Percentiles rank a stretch among this genome's conserved stretches.
Evolutionary conservation across 768 basidiomycete species (phyloP).

Genomic region (Mycena metata): DNA sequence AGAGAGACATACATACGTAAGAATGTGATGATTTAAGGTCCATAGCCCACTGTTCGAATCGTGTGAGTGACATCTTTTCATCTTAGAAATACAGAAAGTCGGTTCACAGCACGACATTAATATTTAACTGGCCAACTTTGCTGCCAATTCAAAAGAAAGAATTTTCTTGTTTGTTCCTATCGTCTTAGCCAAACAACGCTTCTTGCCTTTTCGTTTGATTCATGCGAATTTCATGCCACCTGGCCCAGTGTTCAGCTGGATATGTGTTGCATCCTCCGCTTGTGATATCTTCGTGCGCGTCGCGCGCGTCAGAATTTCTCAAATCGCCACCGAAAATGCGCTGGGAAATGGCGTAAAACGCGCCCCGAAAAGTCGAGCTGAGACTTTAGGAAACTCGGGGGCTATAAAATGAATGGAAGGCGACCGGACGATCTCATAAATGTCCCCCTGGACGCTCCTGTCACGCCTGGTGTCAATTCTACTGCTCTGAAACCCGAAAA

Average conservation of each 20-base stretch:
- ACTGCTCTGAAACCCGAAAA: not conserved
- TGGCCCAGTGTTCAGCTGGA: slow-evolving; percentile 77
- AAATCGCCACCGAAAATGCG: slow-evolving; percentile 45
- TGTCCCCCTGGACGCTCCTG: not conserved
- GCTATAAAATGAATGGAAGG: not conserved
- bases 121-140: too few species aligned
- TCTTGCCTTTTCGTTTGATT: not conserved
- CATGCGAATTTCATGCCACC: slow-evolving; percentile 67
- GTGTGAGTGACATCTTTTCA: too few species aligned
- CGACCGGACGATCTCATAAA: not conserved
- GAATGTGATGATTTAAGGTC: too few species aligned
- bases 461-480: not conserved
- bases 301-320: slow-evolving; percentile 67
- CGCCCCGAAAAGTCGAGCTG: not conserved
- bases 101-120: too few species aligned
- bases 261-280: slow-evolving; percentile 74
- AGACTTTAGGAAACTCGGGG: not conserved
- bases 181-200: not conserved
- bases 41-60: too few species aligned
- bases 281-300: slow-evolving; percentile 75
- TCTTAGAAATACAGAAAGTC: too few species aligned
- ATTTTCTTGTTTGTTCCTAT: not conserved
- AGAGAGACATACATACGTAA: too few species aligned
- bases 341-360: slow-evolving; percentile 32
- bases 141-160: too few species aligned